Percentiles rank a stretch among this genome's conserved stretches.
Conservation (phyloP, 495 filamentous ascomycete genomes). For the Tuber calosporum region DNA sequence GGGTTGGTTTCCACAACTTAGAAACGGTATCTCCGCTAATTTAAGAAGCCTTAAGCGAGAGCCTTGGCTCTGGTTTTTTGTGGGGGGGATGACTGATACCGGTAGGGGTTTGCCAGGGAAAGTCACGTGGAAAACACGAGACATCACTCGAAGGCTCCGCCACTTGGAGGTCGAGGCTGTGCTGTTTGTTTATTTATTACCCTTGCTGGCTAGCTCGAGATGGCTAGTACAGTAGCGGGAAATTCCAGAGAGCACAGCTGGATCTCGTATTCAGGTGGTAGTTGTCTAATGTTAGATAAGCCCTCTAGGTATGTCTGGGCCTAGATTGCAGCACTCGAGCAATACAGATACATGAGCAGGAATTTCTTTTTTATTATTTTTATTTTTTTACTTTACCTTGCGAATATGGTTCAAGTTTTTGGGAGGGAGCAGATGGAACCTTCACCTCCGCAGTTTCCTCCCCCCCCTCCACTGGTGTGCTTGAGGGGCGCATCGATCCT, state of each 20-base stretch:
- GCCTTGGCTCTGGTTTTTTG: background rate
- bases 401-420: background rate
- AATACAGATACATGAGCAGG: background rate
- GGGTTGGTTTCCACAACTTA: background rate
- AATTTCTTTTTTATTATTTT: background rate
- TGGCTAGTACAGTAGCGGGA: background rate
- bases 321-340: background rate
- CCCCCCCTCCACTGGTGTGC: background rate
- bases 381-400: background rate
- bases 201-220: background rate
- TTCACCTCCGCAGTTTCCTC: background rate
- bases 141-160: background rate
- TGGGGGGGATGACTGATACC: background rate
- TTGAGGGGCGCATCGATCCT: background rate
- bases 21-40: background rate
- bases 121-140: background rate
- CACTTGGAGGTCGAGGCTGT: background rate
- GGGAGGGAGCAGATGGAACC: background rate
- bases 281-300: background rate
- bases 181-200: background rate
- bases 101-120: background rate
- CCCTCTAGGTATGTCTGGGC: background rate
- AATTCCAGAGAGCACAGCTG: background rate
- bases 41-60: background rate
- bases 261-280: background rate